Evolutionary conservation across 2,329 filamentous ascomycete genomes (phyloP), one percentile per base, ranked within the genome.

Genomic region (Fusarium hainanense): DNA sequence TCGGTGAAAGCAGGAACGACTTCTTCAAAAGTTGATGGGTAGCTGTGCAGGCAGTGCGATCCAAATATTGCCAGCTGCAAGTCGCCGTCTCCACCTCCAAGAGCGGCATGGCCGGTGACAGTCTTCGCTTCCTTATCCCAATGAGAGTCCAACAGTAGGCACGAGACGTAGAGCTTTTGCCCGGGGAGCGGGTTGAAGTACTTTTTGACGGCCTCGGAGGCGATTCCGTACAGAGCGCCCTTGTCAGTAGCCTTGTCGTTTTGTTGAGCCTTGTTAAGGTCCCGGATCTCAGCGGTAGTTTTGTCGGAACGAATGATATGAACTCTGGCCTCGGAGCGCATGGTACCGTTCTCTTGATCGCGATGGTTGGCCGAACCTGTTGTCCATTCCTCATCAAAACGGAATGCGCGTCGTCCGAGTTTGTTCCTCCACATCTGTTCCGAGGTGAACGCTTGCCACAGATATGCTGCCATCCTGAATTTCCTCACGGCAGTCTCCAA

Each of bases 401-500:
- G 88, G 79, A 98, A 98, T 55, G 89, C 90, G 60, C 95, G 89
- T 62, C 95, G 88, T 12, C 94, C 94, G 71, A 98, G 89, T 65
- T 91, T 92, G 77, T 97, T 92, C 68, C 93, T 90, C 78, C 89
- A 92, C 95, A 98, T 98, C 78, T 98, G 94, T 79, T 99, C 96
- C 9, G 93, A 93, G 0, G 95, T 98, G 76, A 97, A 98, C 10
- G 94, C 93, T 78, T 99, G 96, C 94, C 96, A 98, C 16, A 98
- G 85, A 77, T 98, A 98, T 25, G 93, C 95, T 20, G 94, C 92
- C 92, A 97, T 98, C 68, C 94, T 89, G 78, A 96, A 98, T 78
- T 99, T 99, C 75, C 88, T 89, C 54, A 97, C 86, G 0, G 96
- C 96, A 10, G 88, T 89, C 13, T 94, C 90, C 37, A 98, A 77